Conservation (phyloP, 2,329 filamentous ascomycete genomes). For the Passalora sequoiae region DNA sequence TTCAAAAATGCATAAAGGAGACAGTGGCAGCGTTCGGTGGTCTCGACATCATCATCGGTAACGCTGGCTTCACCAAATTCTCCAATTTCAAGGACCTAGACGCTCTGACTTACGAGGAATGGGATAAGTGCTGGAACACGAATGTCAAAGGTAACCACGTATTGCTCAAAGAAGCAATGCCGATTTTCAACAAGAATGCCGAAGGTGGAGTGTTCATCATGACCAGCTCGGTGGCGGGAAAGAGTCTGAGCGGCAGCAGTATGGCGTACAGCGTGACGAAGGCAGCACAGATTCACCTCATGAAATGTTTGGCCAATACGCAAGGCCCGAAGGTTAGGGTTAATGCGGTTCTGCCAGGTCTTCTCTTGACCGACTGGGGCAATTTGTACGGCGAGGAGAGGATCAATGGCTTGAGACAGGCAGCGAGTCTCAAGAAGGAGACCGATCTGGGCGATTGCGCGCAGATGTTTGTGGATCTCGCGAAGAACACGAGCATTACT, state of each 20-base stretch:
- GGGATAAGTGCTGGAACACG: conserved; percentile 61
- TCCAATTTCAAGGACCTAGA: conserved; percentile 54
- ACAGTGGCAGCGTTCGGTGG: conserved; percentile 59
- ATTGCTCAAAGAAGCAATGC: conserved; percentile 39
- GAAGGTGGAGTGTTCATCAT: conserved; percentile 61
- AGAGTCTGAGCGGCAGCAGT: conserved; percentile 50
- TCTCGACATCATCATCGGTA: conserved; percentile 72
- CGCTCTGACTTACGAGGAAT: conserved; percentile 56
- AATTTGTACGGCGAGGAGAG: conserved; percentile 46
- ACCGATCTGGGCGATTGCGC: conserved; percentile 52
- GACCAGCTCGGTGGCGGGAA: conserved; percentile 56
- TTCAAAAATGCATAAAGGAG: conserved; percentile 55
- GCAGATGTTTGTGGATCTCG: conserved; percentile 51
- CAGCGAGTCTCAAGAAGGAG: conserved; percentile 55
- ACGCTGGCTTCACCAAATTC: conserved; percentile 64
- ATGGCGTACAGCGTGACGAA: conserved; percentile 76
- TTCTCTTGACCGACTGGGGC: conserved; percentile 64
- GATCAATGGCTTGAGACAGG: conserved; percentile 51
- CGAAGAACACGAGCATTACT: conserved; percentile 50
- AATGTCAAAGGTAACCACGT: conserved; percentile 50
- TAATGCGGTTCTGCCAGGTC: conserved; percentile 60
- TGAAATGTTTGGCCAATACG: conserved; percentile 59
- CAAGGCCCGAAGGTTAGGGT: conserved; percentile 59
- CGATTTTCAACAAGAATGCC: conserved; percentile 56
- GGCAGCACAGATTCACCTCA: conserved; percentile 63